Conservation (phyloP, 306 rosid species). For the Pterocarpus santalinus region DNA sequence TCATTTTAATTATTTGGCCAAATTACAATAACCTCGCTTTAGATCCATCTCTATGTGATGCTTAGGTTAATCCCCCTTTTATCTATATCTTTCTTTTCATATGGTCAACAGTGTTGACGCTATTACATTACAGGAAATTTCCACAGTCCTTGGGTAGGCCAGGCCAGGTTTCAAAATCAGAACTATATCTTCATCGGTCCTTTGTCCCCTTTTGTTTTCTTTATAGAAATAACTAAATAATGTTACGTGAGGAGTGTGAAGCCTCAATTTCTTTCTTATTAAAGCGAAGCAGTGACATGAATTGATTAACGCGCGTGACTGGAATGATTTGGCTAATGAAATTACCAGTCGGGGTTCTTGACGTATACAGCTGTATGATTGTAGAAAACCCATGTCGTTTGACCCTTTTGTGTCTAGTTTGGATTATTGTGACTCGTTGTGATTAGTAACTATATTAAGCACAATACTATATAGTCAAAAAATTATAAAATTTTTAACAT, state of each 20-base stretch:
- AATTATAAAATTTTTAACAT: no score
- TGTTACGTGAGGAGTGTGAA: background rate
- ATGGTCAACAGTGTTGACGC: background rate
- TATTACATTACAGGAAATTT: conserved; percentile 31
- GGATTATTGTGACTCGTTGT: no score
- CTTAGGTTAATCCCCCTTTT: conserved; percentile 46
- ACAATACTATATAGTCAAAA: no score
- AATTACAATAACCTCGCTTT: background rate
- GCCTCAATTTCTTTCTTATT: background rate
- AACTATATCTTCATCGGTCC: conserved; percentile 15
- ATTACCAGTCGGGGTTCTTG: background rate
- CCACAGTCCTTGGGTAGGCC: conserved; percentile 35
- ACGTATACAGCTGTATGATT: background rate
- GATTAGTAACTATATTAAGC: no score
- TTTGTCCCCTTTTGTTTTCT: conserved; percentile 34
- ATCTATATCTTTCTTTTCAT: conserved; percentile 27
- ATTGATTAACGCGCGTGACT: background rate
- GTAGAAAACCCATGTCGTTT: no score
- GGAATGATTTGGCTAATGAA: background rate
- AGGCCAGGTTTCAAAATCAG: conserved; percentile 30
- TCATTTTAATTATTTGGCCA: no score
- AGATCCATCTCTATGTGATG: background rate
- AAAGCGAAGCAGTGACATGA: background rate
- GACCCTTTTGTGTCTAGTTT: no score
- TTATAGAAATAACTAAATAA: background rate